A percentile compares a stretch with the other conserved stretches of the same genome.
These are phyloP conservation scores for Amphirosellinia nigrospora DNA, from an alignment of 495 filamentous ascomycete genomes.

Conservation along the genomic window DNA sequence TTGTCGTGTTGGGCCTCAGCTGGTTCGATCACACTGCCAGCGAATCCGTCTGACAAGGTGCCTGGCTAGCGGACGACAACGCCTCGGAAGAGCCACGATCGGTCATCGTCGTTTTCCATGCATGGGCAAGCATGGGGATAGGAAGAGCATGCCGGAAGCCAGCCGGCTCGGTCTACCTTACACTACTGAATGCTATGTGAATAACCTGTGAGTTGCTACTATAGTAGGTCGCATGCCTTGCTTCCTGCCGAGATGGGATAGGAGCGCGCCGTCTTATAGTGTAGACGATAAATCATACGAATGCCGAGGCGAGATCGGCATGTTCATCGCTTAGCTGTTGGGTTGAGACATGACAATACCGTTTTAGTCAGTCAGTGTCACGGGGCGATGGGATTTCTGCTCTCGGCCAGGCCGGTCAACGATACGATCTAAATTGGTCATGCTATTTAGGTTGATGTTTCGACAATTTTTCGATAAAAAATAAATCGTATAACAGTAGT, in stretches of 20 bases:
- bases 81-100: slow-evolving; percentile 21
- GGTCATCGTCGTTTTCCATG: slow-evolving; percentile 14
- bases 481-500: not conserved
- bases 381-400: not conserved
- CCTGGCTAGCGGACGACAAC: not conserved
- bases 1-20: slow-evolving; percentile 15
- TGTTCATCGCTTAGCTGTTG: not conserved
- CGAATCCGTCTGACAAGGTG: slow-evolving; percentile 4
- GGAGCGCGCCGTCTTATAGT: not conserved
- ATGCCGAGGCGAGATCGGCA: slow-evolving; percentile 10
- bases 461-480: not conserved
- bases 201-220: not conserved
- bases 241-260: not conserved
- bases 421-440: not conserved
- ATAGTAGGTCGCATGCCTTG: not conserved
- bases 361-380: slow-evolving; percentile 1
- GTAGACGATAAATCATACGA: not conserved
- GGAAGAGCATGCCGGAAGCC: slow-evolving; percentile 7
- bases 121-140: slow-evolving; percentile 22
- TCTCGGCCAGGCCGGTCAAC: slow-evolving; percentile 14
- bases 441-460: not conserved
- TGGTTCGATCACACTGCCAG: slow-evolving; percentile 13
- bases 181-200: not conserved
- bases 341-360: not conserved
- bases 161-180: not conserved